Conservation (phyloP, 2,329 filamentous ascomycete genomes). For the Aspergillus cejpii region DNA sequence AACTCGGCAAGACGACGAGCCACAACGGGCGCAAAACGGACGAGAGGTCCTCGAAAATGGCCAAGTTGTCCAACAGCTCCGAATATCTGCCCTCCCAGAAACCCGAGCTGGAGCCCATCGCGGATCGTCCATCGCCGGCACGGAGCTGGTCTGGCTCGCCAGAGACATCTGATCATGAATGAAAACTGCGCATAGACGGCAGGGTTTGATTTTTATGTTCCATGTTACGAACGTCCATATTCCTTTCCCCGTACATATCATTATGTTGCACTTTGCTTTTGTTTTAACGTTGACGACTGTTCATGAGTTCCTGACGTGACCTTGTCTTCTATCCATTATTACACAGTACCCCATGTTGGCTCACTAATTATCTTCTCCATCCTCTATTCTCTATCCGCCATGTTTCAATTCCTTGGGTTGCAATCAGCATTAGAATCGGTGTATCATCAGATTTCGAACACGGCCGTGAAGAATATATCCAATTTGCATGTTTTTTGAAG, state of each 20-base stretch:
- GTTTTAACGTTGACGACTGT: slow-evolving; percentile 16
- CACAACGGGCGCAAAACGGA: slow-evolving; percentile 20
- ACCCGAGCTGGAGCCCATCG: slow-evolving; percentile 31
- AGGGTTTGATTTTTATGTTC: neutral
- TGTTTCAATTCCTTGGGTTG: neutral
- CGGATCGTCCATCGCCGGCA: slow-evolving; percentile 18
- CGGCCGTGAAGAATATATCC: neutral
- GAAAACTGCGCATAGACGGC: slow-evolving; percentile 6
- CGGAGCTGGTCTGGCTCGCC: slow-evolving; percentile 27
- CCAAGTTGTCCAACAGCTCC: slow-evolving; percentile 28
- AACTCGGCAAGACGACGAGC: slow-evolving; percentile 26
- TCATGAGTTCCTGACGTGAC: slow-evolving; percentile 21
- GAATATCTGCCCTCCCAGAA: slow-evolving; percentile 29
- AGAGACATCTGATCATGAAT: slow-evolving; percentile 29
- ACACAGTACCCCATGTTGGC: slow-evolving; percentile 3
- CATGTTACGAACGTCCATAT: neutral
- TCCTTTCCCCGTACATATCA: slow-evolving; percentile 8
- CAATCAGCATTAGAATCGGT: slow-evolving; percentile 25
- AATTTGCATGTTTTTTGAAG: neutral
- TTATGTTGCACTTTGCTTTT: slow-evolving; percentile 5
- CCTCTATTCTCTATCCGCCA: slow-evolving; percentile 4
- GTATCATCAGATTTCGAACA: slow-evolving; percentile 24
- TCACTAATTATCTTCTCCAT: neutral
- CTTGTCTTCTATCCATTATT: slow-evolving; percentile 15
- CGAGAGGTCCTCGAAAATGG: slow-evolving; percentile 32